Evolutionary conservation across 345 rosid genomes (phyloP), one percentile per base, ranked within the genome.

Genomic region (Aquilaria yunnanensis): DNA sequence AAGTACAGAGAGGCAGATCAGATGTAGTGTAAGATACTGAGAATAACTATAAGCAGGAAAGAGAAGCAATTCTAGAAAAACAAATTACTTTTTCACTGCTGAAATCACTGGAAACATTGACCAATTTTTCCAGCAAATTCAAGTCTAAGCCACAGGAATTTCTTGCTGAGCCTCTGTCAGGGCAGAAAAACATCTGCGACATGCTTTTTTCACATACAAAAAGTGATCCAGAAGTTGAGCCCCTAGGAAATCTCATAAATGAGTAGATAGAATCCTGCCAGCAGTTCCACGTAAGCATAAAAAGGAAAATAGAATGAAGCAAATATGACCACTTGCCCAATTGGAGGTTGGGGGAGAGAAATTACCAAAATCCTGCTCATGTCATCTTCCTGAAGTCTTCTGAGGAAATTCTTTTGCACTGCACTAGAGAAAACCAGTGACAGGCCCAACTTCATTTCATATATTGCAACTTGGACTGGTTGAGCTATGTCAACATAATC

Each of bases 381-480:
- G 74, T 62, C 73, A 47, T 86, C 80, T 72, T 79, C 79, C 60
- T 66, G 72, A 49, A 82, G 59, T 66, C 47, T 73, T 47, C 62
- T 67, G 59, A 78, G 77, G 59, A 75, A 51, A n/a, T 63, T 74
- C 43, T 77, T 74, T 68, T 77, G 77, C 64, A 83, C 59, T 59
- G 68, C 62, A 66, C 76, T 82, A 64, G 87, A 78, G 32, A 84
- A 65, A 70, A 86, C 72, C 54, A 93, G 73, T 31, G 94, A 81
- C 54, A 90, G 66, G 55, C 97, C 98, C 64, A 90, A 65, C 70
- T 93, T 93, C 84, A 93, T 90, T 79, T 93, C 95, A 47, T 86
- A 93, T 32, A 88, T 74, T 54, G 97, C 90, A 65, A 93, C 98
- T 80, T 90, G 98, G 75, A 90, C 71, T 68, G 98, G 98, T 65